Percentiles rank a stretch among this genome's conserved stretches.
Conservation (phyloP, 2,329 filamentous ascomycete genomes). For the Grosmannia huntii region DNA sequence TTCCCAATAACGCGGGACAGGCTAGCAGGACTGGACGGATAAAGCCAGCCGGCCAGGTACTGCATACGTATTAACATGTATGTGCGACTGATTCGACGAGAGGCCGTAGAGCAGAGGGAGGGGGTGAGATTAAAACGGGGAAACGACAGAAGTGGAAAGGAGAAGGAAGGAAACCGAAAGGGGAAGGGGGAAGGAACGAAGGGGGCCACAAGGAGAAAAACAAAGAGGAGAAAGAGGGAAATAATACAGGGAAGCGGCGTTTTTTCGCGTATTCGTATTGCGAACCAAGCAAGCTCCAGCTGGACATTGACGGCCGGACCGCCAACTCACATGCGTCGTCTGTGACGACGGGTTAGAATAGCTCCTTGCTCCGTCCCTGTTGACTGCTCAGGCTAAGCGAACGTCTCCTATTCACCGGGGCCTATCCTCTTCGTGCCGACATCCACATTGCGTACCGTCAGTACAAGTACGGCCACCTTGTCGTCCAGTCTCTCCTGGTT, state of each 20-base stretch:
- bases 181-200: background rate
- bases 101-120: too few species aligned
- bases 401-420: background rate
- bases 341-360: background rate
- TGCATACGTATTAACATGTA: too few species aligned
- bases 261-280: background rate
- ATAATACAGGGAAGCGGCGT: background rate
- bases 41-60: background rate
- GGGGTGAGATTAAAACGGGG: background rate
- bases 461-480: background rate
- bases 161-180: background rate
- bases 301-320: background rate
- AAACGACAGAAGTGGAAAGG: background rate
- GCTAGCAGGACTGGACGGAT: background rate
- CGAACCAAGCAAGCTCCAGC: background rate
- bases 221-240: background rate
- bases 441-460: background rate
- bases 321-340: background rate
- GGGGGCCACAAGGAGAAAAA: background rate
- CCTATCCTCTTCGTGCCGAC: background rate
- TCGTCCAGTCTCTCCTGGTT: background rate
- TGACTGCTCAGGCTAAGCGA: background rate
- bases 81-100: background rate
- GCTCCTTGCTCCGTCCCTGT: background rate
- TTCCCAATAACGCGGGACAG: background rate